phyloP scores from a whole-genome alignment of 352 stramenopile genomes.

The Salisapilia sapeloensis region DNA sequence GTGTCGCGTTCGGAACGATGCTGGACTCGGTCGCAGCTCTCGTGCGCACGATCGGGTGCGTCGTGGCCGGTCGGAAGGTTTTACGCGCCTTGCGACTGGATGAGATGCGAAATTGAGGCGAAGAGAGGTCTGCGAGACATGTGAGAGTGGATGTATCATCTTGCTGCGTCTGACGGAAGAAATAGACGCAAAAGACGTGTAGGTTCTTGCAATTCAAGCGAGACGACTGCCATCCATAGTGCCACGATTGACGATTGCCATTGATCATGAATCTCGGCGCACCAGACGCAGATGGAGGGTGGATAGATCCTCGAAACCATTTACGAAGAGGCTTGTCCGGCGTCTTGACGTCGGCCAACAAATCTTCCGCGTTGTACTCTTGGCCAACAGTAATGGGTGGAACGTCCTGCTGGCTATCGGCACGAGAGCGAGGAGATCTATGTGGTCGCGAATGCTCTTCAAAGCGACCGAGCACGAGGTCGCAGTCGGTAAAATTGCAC shows the following conservation, averaged over 20 bases:
- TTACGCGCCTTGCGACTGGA: constrained; percentile 71
- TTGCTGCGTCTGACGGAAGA: constrained; percentile 19
- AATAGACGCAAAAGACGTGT: constrained; percentile 65
- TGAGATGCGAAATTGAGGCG: constrained; percentile 57
- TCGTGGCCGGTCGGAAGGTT: constrained; percentile 38
- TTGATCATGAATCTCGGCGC: constrained; percentile 56
- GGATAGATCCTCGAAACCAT: constrained; percentile 5
- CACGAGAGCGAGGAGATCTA: constrained; percentile 6
- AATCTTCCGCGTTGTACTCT: constrained; percentile 35
- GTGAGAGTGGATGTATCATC: constrained; percentile 11
- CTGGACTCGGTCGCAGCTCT: constrained; percentile 4
- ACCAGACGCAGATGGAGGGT: constrained; percentile 8
- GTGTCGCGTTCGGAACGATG: constrained; percentile 2
- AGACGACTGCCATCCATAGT: constrained; percentile 76
- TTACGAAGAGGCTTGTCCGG: constrained; percentile 55
- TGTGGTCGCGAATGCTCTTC: constrained; percentile 15
- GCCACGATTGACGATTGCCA: constrained; percentile 73
- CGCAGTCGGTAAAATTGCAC: constrained; percentile 27
- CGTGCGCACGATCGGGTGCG: constrained; percentile 5
- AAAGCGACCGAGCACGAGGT: constrained; percentile 52
- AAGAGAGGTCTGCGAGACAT: constrained; percentile 37
- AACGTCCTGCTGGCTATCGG: constrained; percentile 2
- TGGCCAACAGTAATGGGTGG: constrained; percentile 12
- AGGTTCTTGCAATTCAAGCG: constrained; percentile 73
- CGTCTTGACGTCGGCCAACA: constrained; percentile 63